These are phyloP conservation scores for Exserohilum turcica DNA, from an alignment of 2,329 filamentous ascomycete species.

Conservation along the genomic window DNA sequence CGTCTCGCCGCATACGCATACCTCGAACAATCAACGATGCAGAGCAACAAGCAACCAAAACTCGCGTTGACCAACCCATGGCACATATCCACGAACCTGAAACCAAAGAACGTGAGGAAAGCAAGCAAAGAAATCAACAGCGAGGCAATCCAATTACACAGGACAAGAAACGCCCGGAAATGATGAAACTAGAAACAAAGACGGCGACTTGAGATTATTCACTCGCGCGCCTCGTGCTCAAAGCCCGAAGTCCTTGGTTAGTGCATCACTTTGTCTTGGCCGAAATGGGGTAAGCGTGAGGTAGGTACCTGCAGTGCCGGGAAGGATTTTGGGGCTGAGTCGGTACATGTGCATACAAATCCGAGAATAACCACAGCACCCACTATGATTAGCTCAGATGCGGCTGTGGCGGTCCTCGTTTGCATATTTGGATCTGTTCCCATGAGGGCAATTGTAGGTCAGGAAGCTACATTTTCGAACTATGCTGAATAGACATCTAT, in stretches of 20 bases:
- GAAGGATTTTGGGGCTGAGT: slow-evolving; percentile 41
- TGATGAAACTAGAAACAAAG: slow-evolving; percentile 32
- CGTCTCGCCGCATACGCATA: slow-evolving; percentile 2
- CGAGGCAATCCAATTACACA: background rate
- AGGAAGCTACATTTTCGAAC: slow-evolving; percentile 8
- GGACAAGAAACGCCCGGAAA: slow-evolving; percentile 22
- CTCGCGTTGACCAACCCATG: slow-evolving; percentile 43
- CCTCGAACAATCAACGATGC: slow-evolving; percentile 3
- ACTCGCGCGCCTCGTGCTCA: slow-evolving; percentile 22
- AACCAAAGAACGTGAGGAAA: slow-evolving; percentile 30
- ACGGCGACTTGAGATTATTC: slow-evolving; percentile 32
- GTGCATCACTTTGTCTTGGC: slow-evolving; percentile 23
- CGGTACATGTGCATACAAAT: slow-evolving; percentile 20
- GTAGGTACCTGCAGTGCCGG: slow-evolving; percentile 19
- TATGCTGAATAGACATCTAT: slow-evolving; percentile 7
- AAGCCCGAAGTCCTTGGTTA: slow-evolving; percentile 30
- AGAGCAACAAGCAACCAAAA: slow-evolving; percentile 23
- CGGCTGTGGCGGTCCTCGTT: slow-evolving; percentile 16
- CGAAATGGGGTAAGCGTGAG: slow-evolving; percentile 25
- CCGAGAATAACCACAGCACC: slow-evolving; percentile 34
- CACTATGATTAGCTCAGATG: slow-evolving; percentile 40
- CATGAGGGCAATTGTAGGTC: slow-evolving; percentile 1
- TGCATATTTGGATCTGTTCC: slow-evolving; percentile 7
- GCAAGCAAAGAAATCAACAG: slow-evolving; percentile 22
- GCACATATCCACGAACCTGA: slow-evolving; percentile 37